Conservation (phyloP, 1,139 yeast species). For the Pneumocystis canis region DNA sequence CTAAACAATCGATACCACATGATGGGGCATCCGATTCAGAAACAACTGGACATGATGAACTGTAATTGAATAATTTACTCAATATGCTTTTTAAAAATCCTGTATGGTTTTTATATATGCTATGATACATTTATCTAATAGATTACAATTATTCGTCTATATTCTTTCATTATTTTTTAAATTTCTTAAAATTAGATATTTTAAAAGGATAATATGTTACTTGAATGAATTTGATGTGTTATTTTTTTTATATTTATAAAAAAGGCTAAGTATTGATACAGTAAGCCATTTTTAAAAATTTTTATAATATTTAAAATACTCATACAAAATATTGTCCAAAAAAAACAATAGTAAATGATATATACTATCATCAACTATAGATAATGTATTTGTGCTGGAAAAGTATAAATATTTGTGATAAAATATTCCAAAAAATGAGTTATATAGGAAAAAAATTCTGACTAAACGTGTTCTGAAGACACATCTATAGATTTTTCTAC, state of each 20-base stretch:
- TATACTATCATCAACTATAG: no score
- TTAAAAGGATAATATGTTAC: no score
- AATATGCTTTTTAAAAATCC: not conserved
- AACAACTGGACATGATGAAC: constrained; percentile 8
- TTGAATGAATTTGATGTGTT: no score
- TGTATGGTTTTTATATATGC: not conserved
- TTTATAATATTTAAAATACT: no score
- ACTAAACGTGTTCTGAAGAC: not conserved
- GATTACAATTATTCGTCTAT: not conserved
- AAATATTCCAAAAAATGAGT: not conserved
- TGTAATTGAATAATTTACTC: not conserved
- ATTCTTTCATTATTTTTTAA: no score
- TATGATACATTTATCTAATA: not conserved
- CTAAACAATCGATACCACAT: not conserved
- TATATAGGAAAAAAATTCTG: not conserved
- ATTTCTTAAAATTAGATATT: no score
- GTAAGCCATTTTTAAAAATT: no score
- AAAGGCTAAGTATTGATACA: no score
- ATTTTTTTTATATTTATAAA: no score
- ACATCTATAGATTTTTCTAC: not conserved
- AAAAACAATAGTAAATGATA: no score
- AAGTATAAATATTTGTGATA: not conserved
- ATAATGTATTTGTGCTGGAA: not conserved
- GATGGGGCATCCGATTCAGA: constrained; percentile 19
- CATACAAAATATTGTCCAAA: no score